Evolutionary conservation across 2,329 filamentous ascomycete genomes (phyloP).

Genomic region (Simplicillium sp.): DNA sequence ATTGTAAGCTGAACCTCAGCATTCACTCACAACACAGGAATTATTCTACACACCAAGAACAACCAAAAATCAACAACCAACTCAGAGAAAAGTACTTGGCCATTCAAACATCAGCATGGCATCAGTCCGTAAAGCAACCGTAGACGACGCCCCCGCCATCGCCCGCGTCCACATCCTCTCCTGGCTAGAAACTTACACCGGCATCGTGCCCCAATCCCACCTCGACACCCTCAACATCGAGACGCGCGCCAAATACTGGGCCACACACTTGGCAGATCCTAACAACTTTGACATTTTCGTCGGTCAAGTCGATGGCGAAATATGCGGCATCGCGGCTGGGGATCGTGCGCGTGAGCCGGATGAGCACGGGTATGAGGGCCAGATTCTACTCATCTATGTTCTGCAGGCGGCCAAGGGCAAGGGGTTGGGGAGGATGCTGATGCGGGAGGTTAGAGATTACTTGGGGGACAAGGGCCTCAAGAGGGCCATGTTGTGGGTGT

Average conservation of each 20-base stretch:
- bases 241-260: not conserved
- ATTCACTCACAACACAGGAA: too few relatives aligned
- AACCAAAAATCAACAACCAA: too few relatives aligned
- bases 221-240: slow-evolving; percentile 2
- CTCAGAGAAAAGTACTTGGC: too few relatives aligned
- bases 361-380: not conserved
- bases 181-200: slow-evolving; percentile 3
- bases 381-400: slow-evolving; percentile 1
- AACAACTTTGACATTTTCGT: not conserved
- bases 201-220: not conserved
- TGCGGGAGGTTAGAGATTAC: slow-evolving; percentile 1
- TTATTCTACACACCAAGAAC: too few relatives aligned
- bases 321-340: slow-evolving; percentile 1
- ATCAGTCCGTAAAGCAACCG: slow-evolving; percentile 1
- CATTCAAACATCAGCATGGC: not conserved
- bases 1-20: too few relatives aligned
- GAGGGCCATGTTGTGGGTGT: slow-evolving; percentile 3
- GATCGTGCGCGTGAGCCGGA: not conserved
- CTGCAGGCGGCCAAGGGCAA: not conserved
- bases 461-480: not conserved
- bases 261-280: not conserved
- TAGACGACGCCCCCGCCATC: not conserved
- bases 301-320: slow-evolving; percentile 1
- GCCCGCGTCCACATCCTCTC: slow-evolving; percentile 4
- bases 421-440: slow-evolving; percentile 1